Percentiles rank a stretch among this genome's conserved stretches.
phyloP scores from a whole-genome alignment of 2,329 filamentous ascomycete genomes.

The Tolypocladium pustulatum region DNA sequence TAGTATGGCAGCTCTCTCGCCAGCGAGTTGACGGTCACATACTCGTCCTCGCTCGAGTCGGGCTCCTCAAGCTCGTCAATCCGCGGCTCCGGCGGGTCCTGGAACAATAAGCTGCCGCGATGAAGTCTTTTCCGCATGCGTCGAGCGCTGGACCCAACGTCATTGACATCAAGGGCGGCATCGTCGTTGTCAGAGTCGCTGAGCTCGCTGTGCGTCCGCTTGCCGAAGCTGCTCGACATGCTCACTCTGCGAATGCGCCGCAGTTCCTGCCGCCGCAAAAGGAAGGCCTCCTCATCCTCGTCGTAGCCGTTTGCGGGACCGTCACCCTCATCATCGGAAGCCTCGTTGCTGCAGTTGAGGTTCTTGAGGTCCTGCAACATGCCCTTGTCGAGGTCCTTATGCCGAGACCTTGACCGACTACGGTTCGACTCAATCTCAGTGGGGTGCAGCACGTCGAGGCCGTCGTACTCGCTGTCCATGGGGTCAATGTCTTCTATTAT shows the following conservation, averaged over 20 bases:
- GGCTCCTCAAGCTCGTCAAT: conserved; percentile 46
- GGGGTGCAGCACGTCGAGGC: conserved; percentile 30
- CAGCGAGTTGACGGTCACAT: conserved; percentile 27
- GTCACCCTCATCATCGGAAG: conserved; percentile 23
- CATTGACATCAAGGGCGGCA: conserved; percentile 27
- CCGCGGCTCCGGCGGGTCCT: conserved; percentile 36
- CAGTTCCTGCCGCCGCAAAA: conserved; percentile 29
- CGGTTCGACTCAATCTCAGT: conserved; percentile 35
- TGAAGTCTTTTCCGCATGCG: conserved; percentile 36
- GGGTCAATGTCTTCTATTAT: conserved; percentile 36
- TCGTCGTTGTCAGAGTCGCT: conserved; percentile 38
- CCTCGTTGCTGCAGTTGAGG: conserved; percentile 32
- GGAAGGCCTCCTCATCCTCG: conserved; percentile 30
- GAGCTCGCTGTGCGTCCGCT: conserved; percentile 43
- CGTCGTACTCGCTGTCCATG: conserved; percentile 33
- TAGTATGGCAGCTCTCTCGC: conserved; percentile 40
- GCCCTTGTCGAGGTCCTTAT: conserved; percentile 27
- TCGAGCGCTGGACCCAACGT: conserved; percentile 35
- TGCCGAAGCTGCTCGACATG: conserved; percentile 43
- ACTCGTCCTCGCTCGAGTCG: conserved; percentile 35
- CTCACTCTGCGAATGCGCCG: conserved; percentile 35
- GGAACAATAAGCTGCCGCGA: conserved; percentile 35
- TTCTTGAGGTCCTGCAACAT: conserved; percentile 34
- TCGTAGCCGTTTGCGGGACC: conserved; percentile 14
- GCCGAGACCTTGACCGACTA: conserved; percentile 28